Base-by-base conservation (phyloP, 768 basidiomycete genomes). In the Pleurotus eryngii region DNA sequence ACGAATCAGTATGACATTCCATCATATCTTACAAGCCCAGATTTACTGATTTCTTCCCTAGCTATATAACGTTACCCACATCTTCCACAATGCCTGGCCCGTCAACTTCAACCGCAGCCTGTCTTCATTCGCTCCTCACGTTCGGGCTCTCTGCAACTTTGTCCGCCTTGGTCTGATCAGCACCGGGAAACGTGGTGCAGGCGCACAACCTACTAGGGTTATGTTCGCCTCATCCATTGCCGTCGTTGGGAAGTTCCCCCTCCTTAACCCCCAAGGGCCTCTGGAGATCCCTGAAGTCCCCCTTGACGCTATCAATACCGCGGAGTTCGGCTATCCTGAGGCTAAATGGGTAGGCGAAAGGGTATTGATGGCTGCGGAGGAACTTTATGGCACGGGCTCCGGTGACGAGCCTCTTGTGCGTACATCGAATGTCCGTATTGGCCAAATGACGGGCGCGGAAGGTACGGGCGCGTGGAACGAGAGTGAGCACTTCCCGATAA, bases 101-200 rank as follows among this genome's bases (percentile, higher is more conserved):
- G 72, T 80, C 46, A 72, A 81, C 49, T 79, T 78, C 57, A 78
- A 73, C 51, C 55, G 75, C 35, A 65, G 65, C 3, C 64, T 80
- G 8, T 65, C 72, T 5, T 78, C 79, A 1, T 77, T 80, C 51
- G 77, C 78, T 37, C 71, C 73, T 3, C 76, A 68, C 51, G 67
- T 80, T 11, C 68, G 65, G 38, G 72, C 65, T 1, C 60, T 74
- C 4, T 67, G 69, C 14, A 76, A 76, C 53, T 63, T 71, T 48
- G 55, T 72, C 11, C 64, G 66, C 4, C 63, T 72, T 4, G 62
- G 66, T 3, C 50, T 70, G 12, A 24, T 65, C 11, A 63, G 63
- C 18, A n/a, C 64, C 46, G 62, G 59, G n/a, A 61, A 49, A 17
- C 66, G 62, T n/a, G 24, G 56, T 7, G 15, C 40, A 6, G 56